Conservation (phyloP, 768 basidiomycete species). For the Gelatoporia subvermispora region DNA sequence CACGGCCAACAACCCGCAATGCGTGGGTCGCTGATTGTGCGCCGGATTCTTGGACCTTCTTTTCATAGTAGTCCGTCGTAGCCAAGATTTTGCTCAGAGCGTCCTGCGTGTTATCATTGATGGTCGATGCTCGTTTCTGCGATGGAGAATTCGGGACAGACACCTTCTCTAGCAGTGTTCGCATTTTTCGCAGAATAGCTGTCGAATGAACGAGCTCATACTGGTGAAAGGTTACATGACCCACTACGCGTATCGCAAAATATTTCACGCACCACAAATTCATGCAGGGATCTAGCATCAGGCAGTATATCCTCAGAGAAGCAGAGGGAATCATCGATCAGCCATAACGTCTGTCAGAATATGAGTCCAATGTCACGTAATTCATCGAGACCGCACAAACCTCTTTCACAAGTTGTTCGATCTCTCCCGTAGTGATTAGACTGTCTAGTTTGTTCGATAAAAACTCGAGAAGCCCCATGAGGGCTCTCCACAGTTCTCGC, state of each 20-base stretch:
- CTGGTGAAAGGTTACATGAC: conserved; percentile 27
- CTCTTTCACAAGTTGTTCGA: conserved; percentile 51
- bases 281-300: conserved; percentile 49
- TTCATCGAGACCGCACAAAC: conserved; percentile 29
- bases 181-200: conserved; percentile 43
- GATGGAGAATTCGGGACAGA: conserved; percentile 22
- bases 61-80: conserved; percentile 49
- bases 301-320: conserved; percentile 52
- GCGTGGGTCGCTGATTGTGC: conserved; percentile 49
- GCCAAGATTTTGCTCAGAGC: conserved; percentile 37
- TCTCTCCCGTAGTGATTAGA: conserved; percentile 40
- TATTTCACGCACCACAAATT: conserved; percentile 49
- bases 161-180: conserved; percentile 37
- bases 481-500: conserved; percentile 58
- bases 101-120: conserved; percentile 31
- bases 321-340: conserved; percentile 50
- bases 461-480: conserved; percentile 52
- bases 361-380: neutral
- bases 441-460: conserved; percentile 49
- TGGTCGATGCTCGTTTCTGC: conserved; percentile 20
- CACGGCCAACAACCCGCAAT: conserved; percentile 50
- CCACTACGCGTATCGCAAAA: neutral
- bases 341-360: conserved; percentile 35
- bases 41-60: conserved; percentile 40
- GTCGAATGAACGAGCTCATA: conserved; percentile 64